A percentile compares a stretch with the other conserved stretches of the same genome.
Evolutionary conservation across 441 rosid species (phyloP).

Genomic region (Hypseocharis bilobata): DNA sequence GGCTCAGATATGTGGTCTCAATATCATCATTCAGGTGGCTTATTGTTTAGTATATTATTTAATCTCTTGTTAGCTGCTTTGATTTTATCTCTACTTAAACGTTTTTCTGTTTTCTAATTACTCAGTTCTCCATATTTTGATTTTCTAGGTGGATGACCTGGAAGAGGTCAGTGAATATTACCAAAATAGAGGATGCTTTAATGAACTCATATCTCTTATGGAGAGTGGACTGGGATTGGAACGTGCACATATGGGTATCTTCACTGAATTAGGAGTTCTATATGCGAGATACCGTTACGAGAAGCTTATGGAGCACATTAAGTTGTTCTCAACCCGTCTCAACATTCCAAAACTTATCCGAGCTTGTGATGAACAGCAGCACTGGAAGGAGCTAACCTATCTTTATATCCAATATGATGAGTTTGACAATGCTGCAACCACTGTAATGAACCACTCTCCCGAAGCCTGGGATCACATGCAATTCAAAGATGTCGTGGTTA

Average conservation of each 20-base stretch:
- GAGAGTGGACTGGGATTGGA: conserved; percentile 98
- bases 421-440: conserved; percentile 97
- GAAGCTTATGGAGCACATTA: conserved; percentile 99
- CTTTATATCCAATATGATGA: conserved; percentile 86
- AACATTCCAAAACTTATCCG: conserved; percentile 94
- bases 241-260: conserved; percentile 99
- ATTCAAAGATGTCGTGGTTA: conserved; percentile 81
- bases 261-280: conserved; percentile 94
- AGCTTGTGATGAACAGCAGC: conserved; percentile 99
- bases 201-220: conserved; percentile 92
- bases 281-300: conserved; percentile 97
- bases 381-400: conserved; percentile 91
- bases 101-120: neutral
- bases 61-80: neutral
- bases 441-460: conserved; percentile 98
- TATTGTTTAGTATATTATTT: neutral
- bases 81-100: neutral
- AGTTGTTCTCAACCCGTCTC: conserved; percentile 92
- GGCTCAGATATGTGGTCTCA: conserved; percentile 97
- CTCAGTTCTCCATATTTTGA: neutral
- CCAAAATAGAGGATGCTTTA: conserved; percentile 98
- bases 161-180: conserved; percentile 96
- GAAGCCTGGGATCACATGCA: conserved; percentile 99
- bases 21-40: conserved; percentile 84
- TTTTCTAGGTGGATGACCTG: conserved; percentile 78